Percentiles rank a stretch among this genome's conserved stretches.
phyloP scores from a whole-genome alignment of 495 filamentous ascomycete species.

The Xylaria cubensis region DNA sequence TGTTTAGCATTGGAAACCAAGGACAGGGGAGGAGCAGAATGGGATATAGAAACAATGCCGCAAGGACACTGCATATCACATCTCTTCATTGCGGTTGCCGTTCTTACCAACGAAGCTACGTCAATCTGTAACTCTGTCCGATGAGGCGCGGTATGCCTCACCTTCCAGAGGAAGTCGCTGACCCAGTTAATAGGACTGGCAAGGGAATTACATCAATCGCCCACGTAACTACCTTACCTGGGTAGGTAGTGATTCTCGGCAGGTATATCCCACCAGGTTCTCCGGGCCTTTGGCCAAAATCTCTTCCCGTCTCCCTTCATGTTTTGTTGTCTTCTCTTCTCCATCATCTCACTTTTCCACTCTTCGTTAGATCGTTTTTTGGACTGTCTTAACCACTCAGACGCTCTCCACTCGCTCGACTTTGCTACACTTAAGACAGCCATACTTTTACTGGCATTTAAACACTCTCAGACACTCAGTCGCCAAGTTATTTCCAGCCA shows the following conservation, averaged over 20 bases:
- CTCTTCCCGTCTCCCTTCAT: not conserved
- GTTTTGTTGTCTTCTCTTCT: conserved; percentile 6
- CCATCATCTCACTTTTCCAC: not conserved
- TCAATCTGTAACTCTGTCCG: not conserved
- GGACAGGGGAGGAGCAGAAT: not conserved
- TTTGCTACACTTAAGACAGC: not conserved
- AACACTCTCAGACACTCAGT: not conserved
- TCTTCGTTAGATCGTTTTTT: not conserved
- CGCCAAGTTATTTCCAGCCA: not conserved
- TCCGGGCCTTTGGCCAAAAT: not conserved
- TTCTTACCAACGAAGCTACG: not conserved
- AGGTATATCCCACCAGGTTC: not conserved
- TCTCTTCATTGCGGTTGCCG: not conserved
- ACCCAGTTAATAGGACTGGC: not conserved
- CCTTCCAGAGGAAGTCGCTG: not conserved
- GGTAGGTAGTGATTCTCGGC: not conserved
- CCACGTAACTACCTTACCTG: too few species aligned
- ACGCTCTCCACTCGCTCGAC: not conserved
- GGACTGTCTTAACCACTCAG: not conserved
- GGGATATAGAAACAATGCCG: not conserved
- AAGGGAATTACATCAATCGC: not conserved
- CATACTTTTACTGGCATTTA: not conserved
- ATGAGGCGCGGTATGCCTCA: not conserved
- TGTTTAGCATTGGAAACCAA: not conserved
- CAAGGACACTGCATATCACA: not conserved